A percentile compares a stretch with the other conserved stretches of the same genome.
These are phyloP conservation scores for Penicillium daleae DNA, from an alignment of 495 filamentous ascomycete species.

Conservation along the genomic window DNA sequence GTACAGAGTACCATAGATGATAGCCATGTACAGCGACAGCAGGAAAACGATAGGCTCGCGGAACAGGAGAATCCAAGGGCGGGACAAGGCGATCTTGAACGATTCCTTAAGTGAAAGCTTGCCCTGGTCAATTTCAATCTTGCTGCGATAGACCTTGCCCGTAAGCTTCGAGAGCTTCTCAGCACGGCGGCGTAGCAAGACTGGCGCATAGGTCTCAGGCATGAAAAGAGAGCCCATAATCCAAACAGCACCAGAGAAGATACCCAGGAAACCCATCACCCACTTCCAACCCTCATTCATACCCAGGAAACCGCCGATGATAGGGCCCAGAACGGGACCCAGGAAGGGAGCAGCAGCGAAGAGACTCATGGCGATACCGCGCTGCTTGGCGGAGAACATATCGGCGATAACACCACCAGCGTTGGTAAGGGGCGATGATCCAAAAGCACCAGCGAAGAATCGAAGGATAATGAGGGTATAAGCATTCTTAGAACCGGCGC, in stretches of 20 bases:
- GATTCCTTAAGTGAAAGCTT: constrained; percentile 38
- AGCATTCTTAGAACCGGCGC: constrained; percentile 64
- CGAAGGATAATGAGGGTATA: constrained; percentile 71
- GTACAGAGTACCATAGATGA: constrained; percentile 78
- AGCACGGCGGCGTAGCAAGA: constrained; percentile 59
- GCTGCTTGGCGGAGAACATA: constrained; percentile 65
- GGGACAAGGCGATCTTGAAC: constrained; percentile 50
- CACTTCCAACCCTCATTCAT: constrained; percentile 66
- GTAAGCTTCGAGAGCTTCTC: constrained; percentile 54
- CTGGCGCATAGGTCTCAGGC: constrained; percentile 65
- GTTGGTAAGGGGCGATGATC: constrained; percentile 73
- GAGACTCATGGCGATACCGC: constrained; percentile 65
- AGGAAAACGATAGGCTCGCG: constrained; percentile 64
- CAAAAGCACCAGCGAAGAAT: constrained; percentile 80
- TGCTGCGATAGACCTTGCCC: constrained; percentile 59
- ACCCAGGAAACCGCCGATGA: constrained; percentile 65
- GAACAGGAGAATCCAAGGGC: constrained; percentile 55
- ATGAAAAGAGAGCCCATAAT: constrained; percentile 56
- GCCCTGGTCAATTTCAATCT: constrained; percentile 51
- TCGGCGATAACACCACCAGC: constrained; percentile 76
- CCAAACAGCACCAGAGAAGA: constrained; percentile 58
- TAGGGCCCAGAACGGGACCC: constrained; percentile 66
- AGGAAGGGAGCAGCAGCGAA: constrained; percentile 72
- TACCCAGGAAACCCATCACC: constrained; percentile 63
- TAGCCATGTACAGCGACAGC: constrained; percentile 72